These are phyloP conservation scores for Wallacemonas sp. DNA, from an alignment of 208 protist species.

Conservation along the genomic window DNA sequence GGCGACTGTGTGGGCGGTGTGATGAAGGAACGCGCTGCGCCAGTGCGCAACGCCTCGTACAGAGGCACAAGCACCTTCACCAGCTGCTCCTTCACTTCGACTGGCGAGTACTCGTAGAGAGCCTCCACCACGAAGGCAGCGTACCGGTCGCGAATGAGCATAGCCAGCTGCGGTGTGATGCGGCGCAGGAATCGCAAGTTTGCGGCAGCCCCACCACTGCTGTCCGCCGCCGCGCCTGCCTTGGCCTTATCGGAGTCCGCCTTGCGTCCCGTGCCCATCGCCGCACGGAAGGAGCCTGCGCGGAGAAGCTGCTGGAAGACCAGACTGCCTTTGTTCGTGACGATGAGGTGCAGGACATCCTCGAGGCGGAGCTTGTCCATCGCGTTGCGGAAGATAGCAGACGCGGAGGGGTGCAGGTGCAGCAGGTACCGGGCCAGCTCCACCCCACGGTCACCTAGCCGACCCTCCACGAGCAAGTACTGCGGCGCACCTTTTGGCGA, in stretches of 20 bases:
- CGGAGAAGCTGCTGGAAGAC: constrained; percentile 82
- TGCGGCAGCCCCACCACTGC: no score
- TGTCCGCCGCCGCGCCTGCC: constrained; percentile 17
- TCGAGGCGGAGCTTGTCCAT: constrained; percentile 70
- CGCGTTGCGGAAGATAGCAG: constrained; percentile 50
- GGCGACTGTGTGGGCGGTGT: neutral
- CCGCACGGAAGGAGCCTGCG: constrained; percentile 24
- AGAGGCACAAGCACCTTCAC: constrained; percentile 71
- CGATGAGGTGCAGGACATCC: constrained; percentile 50
- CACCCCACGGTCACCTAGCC: constrained; percentile 50
- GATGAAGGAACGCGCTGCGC: neutral
- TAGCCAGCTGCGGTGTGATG: constrained; percentile 39
- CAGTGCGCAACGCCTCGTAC: constrained; percentile 38
- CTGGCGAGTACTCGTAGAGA: constrained; percentile 63
- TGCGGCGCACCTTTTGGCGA: constrained; percentile 56
- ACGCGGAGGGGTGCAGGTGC: constrained; percentile 62
- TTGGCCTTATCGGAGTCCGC: neutral
- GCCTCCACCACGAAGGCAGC: constrained; percentile 75
- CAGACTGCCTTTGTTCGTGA: constrained; percentile 62
- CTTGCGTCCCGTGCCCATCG: constrained; percentile 7
- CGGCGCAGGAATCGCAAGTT: constrained; percentile 61
- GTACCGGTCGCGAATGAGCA: constrained; percentile 59
- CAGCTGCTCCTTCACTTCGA: constrained; percentile 79
- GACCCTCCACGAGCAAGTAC: constrained; percentile 64
- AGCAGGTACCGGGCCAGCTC: constrained; percentile 76